phyloP scores from a whole-genome alignment of 208 protist genomes.

The Trypanosoma caninum region DNA sequence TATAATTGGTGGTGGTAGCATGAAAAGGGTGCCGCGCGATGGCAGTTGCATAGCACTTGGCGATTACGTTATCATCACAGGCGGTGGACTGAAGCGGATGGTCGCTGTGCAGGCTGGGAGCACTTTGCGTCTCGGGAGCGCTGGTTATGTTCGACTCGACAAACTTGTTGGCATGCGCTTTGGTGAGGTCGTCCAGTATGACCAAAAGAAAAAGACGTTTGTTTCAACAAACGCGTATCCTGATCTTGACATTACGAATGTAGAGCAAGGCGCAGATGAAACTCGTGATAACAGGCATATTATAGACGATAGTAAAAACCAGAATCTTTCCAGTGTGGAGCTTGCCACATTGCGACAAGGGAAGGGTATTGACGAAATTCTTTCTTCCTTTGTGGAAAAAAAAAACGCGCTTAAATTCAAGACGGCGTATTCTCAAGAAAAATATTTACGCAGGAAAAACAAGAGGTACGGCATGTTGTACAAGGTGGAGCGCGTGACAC shows the following conservation, averaged over 20 bases:
- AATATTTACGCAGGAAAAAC: slow-evolving; percentile 91
- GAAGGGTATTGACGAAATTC: slow-evolving; percentile 68
- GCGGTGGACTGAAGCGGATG: slow-evolving; percentile 68
- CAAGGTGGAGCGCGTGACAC: slow-evolving; percentile 72
- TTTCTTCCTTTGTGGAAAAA: slow-evolving; percentile 76
- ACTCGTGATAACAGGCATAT: slow-evolving; percentile 76
- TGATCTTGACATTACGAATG: slow-evolving; percentile 78
- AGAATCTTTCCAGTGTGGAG: slow-evolving; percentile 76
- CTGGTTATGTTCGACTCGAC: slow-evolving; percentile 47
- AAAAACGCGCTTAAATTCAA: slow-evolving; percentile 86
- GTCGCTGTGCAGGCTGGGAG: slow-evolving; percentile 49
- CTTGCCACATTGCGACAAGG: slow-evolving; percentile 69
- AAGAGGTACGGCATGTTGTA: slow-evolving; percentile 86
- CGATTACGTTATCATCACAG: slow-evolving; percentile 83
- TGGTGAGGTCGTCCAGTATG: slow-evolving; percentile 70
- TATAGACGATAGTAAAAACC: slow-evolving; percentile 74
- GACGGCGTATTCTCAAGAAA: slow-evolving; percentile 89
- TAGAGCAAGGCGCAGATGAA: slow-evolving; percentile 17
- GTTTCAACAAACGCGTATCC: slow-evolving; percentile 73
- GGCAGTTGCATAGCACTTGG: slow-evolving; percentile 49
- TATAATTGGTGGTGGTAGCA: slow-evolving; percentile 10
- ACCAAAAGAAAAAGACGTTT: slow-evolving; percentile 51
- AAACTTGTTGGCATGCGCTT: slow-evolving; percentile 81
- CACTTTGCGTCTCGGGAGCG: slow-evolving; percentile 63
- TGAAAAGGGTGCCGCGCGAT: background rate